Evolutionary conservation across 345 rosid species (phyloP), one percentile per base, ranked within the genome.

Genomic region (Gossypioides kirkii): DNA sequence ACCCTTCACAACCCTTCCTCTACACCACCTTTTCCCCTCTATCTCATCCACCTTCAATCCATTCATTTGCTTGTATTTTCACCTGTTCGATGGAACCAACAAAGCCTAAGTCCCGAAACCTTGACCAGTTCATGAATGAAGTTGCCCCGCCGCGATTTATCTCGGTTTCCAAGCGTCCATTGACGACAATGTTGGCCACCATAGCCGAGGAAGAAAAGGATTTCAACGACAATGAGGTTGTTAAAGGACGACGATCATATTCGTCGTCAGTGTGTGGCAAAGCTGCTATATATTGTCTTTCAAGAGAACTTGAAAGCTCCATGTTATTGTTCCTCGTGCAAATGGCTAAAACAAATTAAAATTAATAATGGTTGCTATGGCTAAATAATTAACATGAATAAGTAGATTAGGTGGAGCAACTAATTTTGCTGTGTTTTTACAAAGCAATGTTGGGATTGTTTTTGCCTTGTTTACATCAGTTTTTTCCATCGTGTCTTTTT

Each of bases 151-250:
- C 87, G 6, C 80, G 50, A 76, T 77, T 81, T n/a, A 71, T 84
- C 71, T 70, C 81, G 0, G 81, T 65, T 8, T 74, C 84, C 18
- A 86, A 70, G 70, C 76, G 82, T 45, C 90, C 85, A n/a, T 53
- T 56, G 74, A 76, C 64, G 61, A 83, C 68, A 56, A 77, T 80
- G 77, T 45, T 88, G 77, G 77, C 84, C 3, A 88, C 90, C 49
- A 83, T 88, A 43, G 58, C 52, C 2, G 87, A 86, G 64, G 90
- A 86, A 76, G 88, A 86, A 23, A 78, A 79, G n/a, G 85, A 81
- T 20, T 68, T 65, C 59, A 0, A 2, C 8, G 64, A 20, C 2
- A 10, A 49, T 14, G 71, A 5, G 2, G 16, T 58, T 2, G 2
- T 68, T 17, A 32, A n/a, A 67, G 53, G 59, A 54, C 59, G 0